These are phyloP conservation scores for Syzygium malaccense DNA, from an alignment of 441 rosid genomes.

Conservation along the genomic window DNA sequence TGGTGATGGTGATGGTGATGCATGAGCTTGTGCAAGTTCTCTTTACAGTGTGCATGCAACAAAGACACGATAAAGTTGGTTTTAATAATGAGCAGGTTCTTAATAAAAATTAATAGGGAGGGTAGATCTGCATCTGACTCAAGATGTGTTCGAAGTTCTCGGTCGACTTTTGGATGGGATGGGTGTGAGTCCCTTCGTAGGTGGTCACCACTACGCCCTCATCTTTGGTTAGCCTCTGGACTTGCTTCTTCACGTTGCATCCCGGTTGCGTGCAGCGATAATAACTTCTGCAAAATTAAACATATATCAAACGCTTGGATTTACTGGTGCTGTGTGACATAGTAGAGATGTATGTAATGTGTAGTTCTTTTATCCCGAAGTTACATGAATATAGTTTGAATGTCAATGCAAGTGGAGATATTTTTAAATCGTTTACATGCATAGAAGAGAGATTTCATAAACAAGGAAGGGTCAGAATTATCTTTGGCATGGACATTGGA, in stretches of 20 bases:
- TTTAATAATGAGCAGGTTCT: neutral
- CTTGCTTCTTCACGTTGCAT: conserved; percentile 12
- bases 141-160: neutral
- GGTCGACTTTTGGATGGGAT: neutral
- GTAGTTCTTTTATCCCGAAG: neutral
- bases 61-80: neutral
- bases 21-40: neutral
- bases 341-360: neutral
- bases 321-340: neutral
- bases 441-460: neutral
- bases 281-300: neutral
- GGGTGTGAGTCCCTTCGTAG: conserved; percentile 1
- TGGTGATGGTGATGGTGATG: neutral
- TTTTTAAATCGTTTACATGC: neutral
- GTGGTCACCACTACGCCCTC: neutral
- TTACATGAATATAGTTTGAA: neutral
- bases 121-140: neutral
- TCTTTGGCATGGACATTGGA: neutral
- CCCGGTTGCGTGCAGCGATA: neutral
- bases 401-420: neutral
- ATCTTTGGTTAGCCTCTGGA: neutral
- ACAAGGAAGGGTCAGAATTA: neutral
- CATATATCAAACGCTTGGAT: neutral
- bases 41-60: neutral
- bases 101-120: neutral